Percentiles rank a stretch among this genome's conserved stretches.
These are phyloP conservation scores for Saccharomycopsis sp. DNA, from an alignment of 805 yeast species.

Conservation along the genomic window DNA sequence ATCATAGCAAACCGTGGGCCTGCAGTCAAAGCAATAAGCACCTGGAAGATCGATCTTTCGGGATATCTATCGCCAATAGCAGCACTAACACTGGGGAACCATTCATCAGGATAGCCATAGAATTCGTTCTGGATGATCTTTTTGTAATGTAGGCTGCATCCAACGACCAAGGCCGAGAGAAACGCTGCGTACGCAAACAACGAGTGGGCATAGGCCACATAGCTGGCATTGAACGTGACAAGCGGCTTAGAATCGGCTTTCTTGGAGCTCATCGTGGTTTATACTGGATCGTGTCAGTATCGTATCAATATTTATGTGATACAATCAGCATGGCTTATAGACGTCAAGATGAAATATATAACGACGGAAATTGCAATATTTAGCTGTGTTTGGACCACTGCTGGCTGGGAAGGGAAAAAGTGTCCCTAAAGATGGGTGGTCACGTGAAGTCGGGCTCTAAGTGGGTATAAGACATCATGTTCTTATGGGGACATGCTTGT, in stretches of 20 bases:
- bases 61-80: conserved; percentile 97
- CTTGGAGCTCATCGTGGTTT: not conserved
- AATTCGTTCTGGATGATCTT: conserved; percentile 84
- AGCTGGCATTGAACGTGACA: conserved; percentile 49
- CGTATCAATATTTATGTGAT: too few species aligned
- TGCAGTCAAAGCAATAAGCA: conserved; percentile 85
- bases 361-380: not conserved
- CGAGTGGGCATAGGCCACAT: conserved; percentile 68
- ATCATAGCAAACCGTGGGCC: conserved; percentile 81
- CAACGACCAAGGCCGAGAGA: conserved; percentile 64
- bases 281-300: too few species aligned
- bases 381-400: not conserved
- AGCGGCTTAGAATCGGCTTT: conserved; percentile 3
- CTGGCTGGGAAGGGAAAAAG: not conserved
- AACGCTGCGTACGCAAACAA: conserved; percentile 70
- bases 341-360: not conserved
- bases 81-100: conserved; percentile 98
- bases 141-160: conserved; percentile 70
- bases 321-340: not conserved
- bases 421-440: not conserved
- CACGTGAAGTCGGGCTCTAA: not conserved
- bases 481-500: not conserved
- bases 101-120: conserved; percentile 92
- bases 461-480: too few species aligned
- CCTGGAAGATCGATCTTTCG: conserved; percentile 86